A percentile compares a stretch with the other conserved stretches of the same genome.
Evolutionary conservation across 2,329 filamentous ascomycete species (phyloP).

Genomic region (Hymenoscyphus albidus): DNA sequence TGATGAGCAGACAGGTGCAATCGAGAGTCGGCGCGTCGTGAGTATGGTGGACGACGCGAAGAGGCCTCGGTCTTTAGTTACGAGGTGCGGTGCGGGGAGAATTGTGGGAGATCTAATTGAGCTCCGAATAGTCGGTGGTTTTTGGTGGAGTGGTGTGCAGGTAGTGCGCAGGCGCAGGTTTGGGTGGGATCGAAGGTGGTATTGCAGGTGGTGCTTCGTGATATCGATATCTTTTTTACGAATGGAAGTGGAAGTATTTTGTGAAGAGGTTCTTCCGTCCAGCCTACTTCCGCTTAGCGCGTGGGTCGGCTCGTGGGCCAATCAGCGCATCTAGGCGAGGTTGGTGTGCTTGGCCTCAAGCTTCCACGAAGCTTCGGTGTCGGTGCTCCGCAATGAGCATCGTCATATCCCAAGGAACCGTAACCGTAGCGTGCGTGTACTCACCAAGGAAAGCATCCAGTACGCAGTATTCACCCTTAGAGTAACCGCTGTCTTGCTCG

Average conservation of each 20-base stretch:
- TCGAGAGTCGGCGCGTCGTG: slow-evolving; percentile 18
- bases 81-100: neutral
- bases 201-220: neutral
- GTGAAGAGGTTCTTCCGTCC: neutral
- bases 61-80: slow-evolving; percentile 8
- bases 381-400: neutral
- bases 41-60: slow-evolving; percentile 14
- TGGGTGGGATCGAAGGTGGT: neutral
- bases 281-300: neutral
- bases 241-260: neutral
- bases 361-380: neutral
- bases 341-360: neutral
- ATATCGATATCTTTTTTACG: slow-evolving; percentile 1
- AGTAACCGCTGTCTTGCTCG: neutral
- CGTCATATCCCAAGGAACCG: neutral
- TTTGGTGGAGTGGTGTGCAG: neutral
- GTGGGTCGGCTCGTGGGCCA: neutral
- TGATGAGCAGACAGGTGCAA: slow-evolving; percentile 13
- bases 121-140: neutral
- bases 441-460: neutral
- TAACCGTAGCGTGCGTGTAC: neutral
- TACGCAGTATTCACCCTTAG: neutral
- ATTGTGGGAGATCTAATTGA: neutral
- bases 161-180: slow-evolving; percentile 1
- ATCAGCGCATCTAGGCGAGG: neutral